Conservation (phyloP, 169 alveolate genomes). For the Plasmodium berghei region DNA sequence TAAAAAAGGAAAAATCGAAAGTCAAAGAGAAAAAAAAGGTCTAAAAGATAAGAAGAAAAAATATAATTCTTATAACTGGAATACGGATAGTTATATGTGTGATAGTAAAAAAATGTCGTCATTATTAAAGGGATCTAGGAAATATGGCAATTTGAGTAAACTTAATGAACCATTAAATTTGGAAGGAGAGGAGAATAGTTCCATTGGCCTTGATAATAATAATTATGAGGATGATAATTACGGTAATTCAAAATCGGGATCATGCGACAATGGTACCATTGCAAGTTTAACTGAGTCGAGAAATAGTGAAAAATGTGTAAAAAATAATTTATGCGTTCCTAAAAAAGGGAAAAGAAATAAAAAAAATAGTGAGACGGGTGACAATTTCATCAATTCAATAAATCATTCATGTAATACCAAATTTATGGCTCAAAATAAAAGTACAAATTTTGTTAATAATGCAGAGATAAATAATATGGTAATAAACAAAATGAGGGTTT, state of each 20-base stretch:
- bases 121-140: not conserved
- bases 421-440: not conserved
- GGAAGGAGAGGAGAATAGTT: constrained; percentile 3
- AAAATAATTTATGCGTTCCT: too few relatives aligned
- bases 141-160: constrained; percentile 8
- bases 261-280: not conserved
- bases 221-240: too few relatives aligned
- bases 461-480: constrained; percentile 69
- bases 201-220: not conserved
- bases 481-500: constrained; percentile 45
- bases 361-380: not conserved
- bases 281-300: not conserved
- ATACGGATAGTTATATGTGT: not conserved
- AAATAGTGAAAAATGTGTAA: not conserved
- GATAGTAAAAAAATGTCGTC: not conserved
- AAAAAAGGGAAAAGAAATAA: not conserved
- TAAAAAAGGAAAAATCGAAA: constrained; percentile 6
- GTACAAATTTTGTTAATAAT: constrained; percentile 34
- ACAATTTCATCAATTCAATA: not conserved
- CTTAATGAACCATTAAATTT: not conserved
- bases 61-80: constrained; percentile 9
- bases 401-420: not conserved
- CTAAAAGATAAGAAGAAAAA: constrained; percentile 14
- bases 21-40: constrained; percentile 10
- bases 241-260: not conserved